phyloP scores from a whole-genome alignment of 495 filamentous ascomycete species.

The Penicillium arizonense region DNA sequence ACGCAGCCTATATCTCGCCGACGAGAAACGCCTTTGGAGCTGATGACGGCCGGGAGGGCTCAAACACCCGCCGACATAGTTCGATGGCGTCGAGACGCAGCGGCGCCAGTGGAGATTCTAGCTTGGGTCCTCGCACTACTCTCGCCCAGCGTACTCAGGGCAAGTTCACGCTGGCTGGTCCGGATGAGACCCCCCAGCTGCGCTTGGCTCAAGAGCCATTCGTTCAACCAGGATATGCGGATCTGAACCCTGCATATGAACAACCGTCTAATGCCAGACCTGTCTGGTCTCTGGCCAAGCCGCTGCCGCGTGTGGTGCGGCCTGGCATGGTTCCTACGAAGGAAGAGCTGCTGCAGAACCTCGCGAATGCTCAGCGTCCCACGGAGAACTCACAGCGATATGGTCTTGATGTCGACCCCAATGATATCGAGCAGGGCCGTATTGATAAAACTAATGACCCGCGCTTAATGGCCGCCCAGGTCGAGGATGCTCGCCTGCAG shows the following conservation, averaged over 20 bases:
- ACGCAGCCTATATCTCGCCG: slow-evolving; percentile 14
- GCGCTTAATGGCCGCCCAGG: slow-evolving; percentile 41
- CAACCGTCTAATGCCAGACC: slow-evolving; percentile 40
- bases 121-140: slow-evolving; percentile 28
- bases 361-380: slow-evolving; percentile 28
- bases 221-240: slow-evolving; percentile 42
- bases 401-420: slow-evolving; percentile 38
- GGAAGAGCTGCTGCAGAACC: slow-evolving; percentile 32
- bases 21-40: slow-evolving; percentile 4
- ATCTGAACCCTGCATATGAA: slow-evolving; percentile 47
- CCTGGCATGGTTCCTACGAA: slow-evolving; percentile 44
- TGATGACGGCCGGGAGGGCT: slow-evolving; percentile 1
- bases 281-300: slow-evolving; percentile 49
- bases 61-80: slow-evolving; percentile 19
- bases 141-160: slow-evolving; percentile 33
- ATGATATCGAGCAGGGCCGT: slow-evolving; percentile 36
- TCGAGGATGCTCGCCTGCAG: slow-evolving; percentile 42
- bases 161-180: slow-evolving; percentile 37
- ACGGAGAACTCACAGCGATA: slow-evolving; percentile 35
- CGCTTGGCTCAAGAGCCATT: slow-evolving; percentile 38
- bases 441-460: slow-evolving; percentile 32
- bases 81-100: slow-evolving; percentile 20
- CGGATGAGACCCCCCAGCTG: slow-evolving; percentile 36
- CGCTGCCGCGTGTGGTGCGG: slow-evolving; percentile 47
- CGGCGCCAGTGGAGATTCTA: slow-evolving; percentile 17